Evolutionary conservation across 192 early-diverging fungal species (phyloP).

Genomic region (Dissophora globulifera): DNA sequence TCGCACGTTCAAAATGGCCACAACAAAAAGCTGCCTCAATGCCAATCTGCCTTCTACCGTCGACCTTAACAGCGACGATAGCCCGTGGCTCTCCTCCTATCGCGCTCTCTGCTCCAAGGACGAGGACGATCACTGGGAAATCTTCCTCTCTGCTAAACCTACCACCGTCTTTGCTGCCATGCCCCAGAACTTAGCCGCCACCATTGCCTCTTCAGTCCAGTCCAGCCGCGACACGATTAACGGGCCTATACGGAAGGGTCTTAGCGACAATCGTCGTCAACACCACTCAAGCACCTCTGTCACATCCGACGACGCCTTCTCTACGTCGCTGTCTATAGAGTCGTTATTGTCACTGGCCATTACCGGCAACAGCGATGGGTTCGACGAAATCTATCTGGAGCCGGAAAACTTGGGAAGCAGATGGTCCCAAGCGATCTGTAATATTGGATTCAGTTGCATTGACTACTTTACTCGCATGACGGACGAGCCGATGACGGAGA

Average conservation of each 20-base stretch:
- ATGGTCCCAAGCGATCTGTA: constrained; percentile 25
- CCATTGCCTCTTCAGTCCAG: not conserved
- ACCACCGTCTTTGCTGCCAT: not conserved
- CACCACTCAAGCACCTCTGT: not conserved
- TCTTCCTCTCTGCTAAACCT: constrained; percentile 10
- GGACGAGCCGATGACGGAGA: not conserved
- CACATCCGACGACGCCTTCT: not conserved
- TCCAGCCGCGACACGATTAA: not conserved
- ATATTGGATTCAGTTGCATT: constrained; percentile 30
- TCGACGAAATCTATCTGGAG: not conserved
- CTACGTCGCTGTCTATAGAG: not conserved
- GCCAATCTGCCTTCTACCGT: not conserved
- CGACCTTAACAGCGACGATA: not conserved
- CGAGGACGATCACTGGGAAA: constrained; percentile 37
- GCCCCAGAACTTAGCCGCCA: not conserved
- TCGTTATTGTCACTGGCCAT: not conserved
- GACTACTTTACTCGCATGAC: constrained; percentile 10
- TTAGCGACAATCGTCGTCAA: not conserved
- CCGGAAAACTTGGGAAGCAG: constrained; percentile 17
- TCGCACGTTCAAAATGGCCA: not conserved
- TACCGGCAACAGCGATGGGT: not conserved
- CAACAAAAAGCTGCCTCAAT: not conserved
- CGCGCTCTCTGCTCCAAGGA: constrained; percentile 27
- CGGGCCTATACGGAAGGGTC: not conserved
- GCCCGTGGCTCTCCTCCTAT: constrained; percentile 23